Conservation (phyloP, 1,284 basidiomycete species). For the Retiboletus fuscus region DNA sequence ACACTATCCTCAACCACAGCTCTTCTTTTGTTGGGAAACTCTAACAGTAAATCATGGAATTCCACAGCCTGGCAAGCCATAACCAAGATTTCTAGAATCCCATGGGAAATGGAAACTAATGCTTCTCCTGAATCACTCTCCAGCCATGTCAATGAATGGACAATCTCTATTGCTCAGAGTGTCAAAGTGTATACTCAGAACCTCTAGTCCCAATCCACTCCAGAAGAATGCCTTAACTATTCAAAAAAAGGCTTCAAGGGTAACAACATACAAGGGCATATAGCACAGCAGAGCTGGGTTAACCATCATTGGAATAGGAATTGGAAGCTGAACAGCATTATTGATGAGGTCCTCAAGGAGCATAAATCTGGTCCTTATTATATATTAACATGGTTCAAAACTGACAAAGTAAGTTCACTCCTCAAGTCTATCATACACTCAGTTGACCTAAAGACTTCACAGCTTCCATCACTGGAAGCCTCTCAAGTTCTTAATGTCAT, state of each 20-base stretch:
- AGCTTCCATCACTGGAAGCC: background rate
- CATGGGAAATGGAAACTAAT: background rate
- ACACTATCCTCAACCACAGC: background rate
- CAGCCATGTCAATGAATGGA: background rate
- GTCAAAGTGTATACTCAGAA: conserved; percentile 1
- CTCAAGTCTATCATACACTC: background rate
- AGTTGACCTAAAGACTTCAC: background rate
- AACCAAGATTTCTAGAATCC: background rate
- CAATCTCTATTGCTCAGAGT: conserved; percentile 3
- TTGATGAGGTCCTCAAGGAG: conserved; percentile 4
- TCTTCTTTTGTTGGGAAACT: background rate
- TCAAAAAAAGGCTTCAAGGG: conserved; percentile 1
- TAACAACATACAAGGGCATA: background rate
- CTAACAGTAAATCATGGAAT: background rate
- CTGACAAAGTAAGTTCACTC: background rate
- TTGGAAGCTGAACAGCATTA: background rate
- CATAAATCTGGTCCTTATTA: conserved; percentile 1
- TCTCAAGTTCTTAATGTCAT: background rate
- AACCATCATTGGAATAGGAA: background rate
- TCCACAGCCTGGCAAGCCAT: background rate
- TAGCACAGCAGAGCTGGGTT: background rate
- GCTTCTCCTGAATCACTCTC: background rate
- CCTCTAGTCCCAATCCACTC: background rate
- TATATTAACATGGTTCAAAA: background rate
- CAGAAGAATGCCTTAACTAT: background rate